Evolutionary conservation across 2,329 filamentous ascomycete genomes (phyloP), one percentile per base, ranked within the genome.

Genomic region (Penicillium sp.): DNA sequence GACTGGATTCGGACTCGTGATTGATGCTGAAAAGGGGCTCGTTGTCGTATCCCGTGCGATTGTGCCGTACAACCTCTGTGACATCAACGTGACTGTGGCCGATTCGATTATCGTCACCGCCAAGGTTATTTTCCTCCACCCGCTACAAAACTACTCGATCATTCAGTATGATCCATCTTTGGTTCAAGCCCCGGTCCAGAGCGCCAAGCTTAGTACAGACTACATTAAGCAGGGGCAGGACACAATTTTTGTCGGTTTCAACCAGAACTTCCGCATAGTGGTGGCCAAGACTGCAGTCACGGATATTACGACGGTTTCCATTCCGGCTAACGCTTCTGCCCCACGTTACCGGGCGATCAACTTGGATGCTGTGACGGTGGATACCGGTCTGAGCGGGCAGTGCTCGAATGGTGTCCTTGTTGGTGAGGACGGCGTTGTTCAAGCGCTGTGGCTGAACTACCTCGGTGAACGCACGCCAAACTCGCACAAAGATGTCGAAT

Each of bases 221-320:
- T 88, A 89, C 70, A 92, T 98, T 75, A 93, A 92, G 56, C 95
- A 98, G 80, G 95, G 95, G 41, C 92, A 93, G 53, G 90, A 94
- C 61, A 97, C 93, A 0, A 93, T 97, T 68, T 99, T 99, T 78
- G 91, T 99, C 66, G 96, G 95, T n/a, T 96, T 97, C 82, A 99
- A 99, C 75, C 90, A 96, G 68, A 98, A 97, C 67, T 90, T 94
- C 64, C 88, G 94, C 41, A 92, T 97, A 46, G 94, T 98, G 4
- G 92, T 97, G 69, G 91, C 93, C 5, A 93, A 96, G 70, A 98
- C 95, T 0, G 92, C 91, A 0, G 93, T 99, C 15, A 99, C 96
- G 0, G 95, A 99, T 76, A 96, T 99, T 72, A 98, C 94, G 11
- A 95, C 95, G 2, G 95, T 98, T 3, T 92, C 93, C 0, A 98